Evolutionary conservation across 495 filamentous ascomycete genomes (phyloP), one percentile per base, ranked within the genome.

Genomic region (Lasiosphaeria miniovina): DNA sequence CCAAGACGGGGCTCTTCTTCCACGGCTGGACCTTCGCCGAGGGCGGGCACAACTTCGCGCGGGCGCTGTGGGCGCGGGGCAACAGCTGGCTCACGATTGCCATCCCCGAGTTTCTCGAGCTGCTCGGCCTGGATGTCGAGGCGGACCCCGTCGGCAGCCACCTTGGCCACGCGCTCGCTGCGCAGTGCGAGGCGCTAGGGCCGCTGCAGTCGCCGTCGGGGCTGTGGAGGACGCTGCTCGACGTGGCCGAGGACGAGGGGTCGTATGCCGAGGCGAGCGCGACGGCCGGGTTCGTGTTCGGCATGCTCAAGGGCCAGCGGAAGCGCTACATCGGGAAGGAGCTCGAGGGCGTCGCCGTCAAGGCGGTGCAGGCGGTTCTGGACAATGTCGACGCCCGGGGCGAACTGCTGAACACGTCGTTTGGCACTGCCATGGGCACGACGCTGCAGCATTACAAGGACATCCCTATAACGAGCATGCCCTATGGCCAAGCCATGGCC

Each of bases 401-500:
- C 0, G 88, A 90, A 70, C 69, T 91, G 58, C 75, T 81, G 54
- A 83, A 89, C 58, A 84, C 82, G 3, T 90, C 86, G 53, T 91
- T 90, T 64, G 88, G 88, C 0, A 91, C 88, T 8, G 84, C 76
- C 0, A 90, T 91, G 84, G 88, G 88, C 1, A 72, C 80, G 57
- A 79, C 70, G 11, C 70, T 89, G 57, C 79, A 90, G 58, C 86
- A 88, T 65, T 91, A 91, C 61, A 84, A 84, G 69, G 75, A 83
- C 49, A 90, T 91, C 62, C 80, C 81, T 1, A 63, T 82, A 5
- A 91, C 88, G 0, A 82, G 83, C 49, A 91, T 91, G 88, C 88
- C 87, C 32, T 90, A 90, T 65, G 88, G 88, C 1, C 88, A 90
- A 67, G 86, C 87, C 0, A 90, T 90, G 88, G 87, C 86, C 2